Conservation (phyloP, 2,329 filamentous ascomycete species). For the Metarhizium anisopliae region DNA sequence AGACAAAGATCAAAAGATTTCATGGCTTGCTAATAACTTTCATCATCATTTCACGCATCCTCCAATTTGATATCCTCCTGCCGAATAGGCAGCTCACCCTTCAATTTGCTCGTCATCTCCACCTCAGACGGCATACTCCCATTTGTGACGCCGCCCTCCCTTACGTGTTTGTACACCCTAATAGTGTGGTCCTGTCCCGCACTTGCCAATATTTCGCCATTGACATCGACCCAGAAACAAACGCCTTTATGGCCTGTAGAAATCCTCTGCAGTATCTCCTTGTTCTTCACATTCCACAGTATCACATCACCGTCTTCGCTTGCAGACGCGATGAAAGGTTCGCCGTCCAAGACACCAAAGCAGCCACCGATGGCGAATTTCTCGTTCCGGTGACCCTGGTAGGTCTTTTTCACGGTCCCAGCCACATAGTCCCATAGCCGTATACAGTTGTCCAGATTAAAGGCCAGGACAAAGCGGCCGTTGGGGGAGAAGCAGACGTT, state of each 20-base stretch:
- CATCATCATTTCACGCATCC: conserved; percentile 2
- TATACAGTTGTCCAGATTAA: conserved; percentile 81
- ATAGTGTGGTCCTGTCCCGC: conserved; percentile 47
- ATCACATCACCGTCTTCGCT: conserved; percentile 82
- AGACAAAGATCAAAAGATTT: background rate
- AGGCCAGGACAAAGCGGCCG: conserved; percentile 85
- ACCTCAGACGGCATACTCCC: background rate
- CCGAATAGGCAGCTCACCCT: conserved; percentile 2
- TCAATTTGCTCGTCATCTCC: conserved; percentile 2
- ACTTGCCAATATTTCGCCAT: conserved; percentile 47
- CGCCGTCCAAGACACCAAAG: conserved; percentile 53
- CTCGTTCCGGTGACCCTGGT: conserved; percentile 82
- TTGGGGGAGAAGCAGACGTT: conserved; percentile 91
- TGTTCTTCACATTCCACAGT: conserved; percentile 84
- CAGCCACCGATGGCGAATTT: conserved; percentile 78
- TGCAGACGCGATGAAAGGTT: conserved; percentile 65
- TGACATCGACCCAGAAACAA: conserved; percentile 57
- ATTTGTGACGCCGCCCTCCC: background rate
- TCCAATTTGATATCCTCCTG: conserved; percentile 6
- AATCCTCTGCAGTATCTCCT: conserved; percentile 67
- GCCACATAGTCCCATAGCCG: conserved; percentile 93
- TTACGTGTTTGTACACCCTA: conserved; percentile 35
- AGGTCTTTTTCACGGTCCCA: conserved; percentile 89
- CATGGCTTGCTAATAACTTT: conserved; percentile 1
- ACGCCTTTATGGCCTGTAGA: conserved; percentile 40